Conservation (phyloP, 345 rosid species). For the Eutrema yunnanense region DNA sequence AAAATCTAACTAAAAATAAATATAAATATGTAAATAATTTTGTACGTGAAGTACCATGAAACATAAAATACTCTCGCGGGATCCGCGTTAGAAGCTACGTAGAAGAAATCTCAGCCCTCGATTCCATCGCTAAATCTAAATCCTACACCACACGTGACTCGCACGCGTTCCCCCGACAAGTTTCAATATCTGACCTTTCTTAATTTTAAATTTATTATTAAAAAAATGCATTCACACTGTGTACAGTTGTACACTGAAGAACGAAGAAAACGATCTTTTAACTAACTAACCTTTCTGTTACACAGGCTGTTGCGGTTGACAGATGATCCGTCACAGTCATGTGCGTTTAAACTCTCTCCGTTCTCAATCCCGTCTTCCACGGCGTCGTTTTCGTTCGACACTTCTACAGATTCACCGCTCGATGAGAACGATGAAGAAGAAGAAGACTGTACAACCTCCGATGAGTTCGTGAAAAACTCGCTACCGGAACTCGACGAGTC, state of each 20-base stretch:
- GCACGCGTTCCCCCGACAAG: conserved; percentile 30
- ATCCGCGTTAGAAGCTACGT: conserved; percentile 30
- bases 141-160: conserved; percentile 37
- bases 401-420: conserved; percentile 38
- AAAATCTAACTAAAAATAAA: neutral
- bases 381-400: conserved; percentile 30
- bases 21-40: neutral
- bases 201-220: neutral
- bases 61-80: conserved; percentile 19
- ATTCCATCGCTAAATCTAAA: neutral
- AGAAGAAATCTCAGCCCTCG: conserved; percentile 38
- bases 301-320: conserved; percentile 30
- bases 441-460: conserved; percentile 32
- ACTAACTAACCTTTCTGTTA: conserved; percentile 41
- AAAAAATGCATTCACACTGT: neutral
- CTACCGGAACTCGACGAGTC: conserved; percentile 34
- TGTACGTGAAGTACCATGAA: conserved; percentile 2
- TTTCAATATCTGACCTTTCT: neutral
- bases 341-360: conserved; percentile 32
- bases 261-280: conserved; percentile 9
- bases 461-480: conserved; percentile 38
- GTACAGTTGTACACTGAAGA: conserved; percentile 13
- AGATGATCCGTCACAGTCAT: conserved; percentile 44
- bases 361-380: conserved; percentile 25
- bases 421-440: conserved; percentile 22